Percentiles rank a stretch among this genome's conserved stretches.
Conservation (phyloP, 2,329 filamentous ascomycete genomes). For the Coleophoma crateriformis region DNA sequence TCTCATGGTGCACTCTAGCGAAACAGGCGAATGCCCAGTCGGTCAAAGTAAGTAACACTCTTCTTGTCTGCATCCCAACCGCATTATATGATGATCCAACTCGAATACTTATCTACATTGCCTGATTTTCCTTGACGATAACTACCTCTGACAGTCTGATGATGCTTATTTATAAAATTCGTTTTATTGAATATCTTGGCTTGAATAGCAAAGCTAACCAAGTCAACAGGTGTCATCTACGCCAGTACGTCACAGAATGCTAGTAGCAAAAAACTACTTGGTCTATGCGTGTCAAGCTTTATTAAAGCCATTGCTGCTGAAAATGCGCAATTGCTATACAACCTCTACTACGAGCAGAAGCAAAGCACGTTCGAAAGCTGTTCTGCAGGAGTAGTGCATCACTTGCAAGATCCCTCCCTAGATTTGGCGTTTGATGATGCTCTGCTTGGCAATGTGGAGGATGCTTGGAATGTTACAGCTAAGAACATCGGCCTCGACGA, state of each 20-base stretch:
- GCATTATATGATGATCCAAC: constrained; percentile 75
- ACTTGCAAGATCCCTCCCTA: constrained; percentile 52
- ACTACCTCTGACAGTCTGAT: constrained; percentile 87
- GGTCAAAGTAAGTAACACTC: constrained; percentile 75
- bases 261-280: constrained; percentile 15
- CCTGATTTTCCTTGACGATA: constrained; percentile 91
- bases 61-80: constrained; percentile 10
- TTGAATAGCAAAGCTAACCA: constrained; percentile 12
- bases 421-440: constrained; percentile 72
- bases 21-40: constrained; percentile 84
- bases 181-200: constrained; percentile 2
- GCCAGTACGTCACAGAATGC: constrained; percentile 16
- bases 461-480: constrained; percentile 60
- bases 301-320: constrained; percentile 27
- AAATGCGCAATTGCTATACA: constrained; percentile 37
- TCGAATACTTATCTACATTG: constrained; percentile 99
- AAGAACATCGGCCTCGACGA: constrained; percentile 35
- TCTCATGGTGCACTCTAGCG: constrained; percentile 72
- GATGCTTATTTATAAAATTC: constrained; percentile 28
- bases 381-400: constrained; percentile 34
- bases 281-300: constrained; percentile 35
- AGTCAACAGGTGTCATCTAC: constrained; percentile 28
- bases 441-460: constrained; percentile 59
- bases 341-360: constrained; percentile 50
- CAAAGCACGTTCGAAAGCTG: constrained; percentile 23